phyloP scores from a whole-genome alignment of 306 rosid species.

The Rosa persica region DNA sequence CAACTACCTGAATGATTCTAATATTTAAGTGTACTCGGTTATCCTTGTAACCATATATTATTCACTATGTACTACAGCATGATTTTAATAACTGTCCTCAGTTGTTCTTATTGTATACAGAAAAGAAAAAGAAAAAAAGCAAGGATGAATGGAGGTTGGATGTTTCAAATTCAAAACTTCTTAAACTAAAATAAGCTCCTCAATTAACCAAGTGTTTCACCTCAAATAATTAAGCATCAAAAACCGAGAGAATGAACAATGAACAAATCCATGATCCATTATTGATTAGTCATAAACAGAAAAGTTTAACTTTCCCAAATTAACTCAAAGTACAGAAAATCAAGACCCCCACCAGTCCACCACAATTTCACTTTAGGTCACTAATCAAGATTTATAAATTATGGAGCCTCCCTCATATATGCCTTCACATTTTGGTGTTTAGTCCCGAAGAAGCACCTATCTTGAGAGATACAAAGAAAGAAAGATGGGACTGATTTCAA shows the following conservation, averaged over 20 bases:
- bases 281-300: not conserved
- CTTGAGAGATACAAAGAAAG: not conserved
- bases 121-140: not conserved
- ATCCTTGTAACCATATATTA: not conserved
- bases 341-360: slow-evolving; percentile 2
- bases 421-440: not conserved
- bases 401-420: not conserved
- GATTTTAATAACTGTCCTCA: not conserved
- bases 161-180: not conserved
- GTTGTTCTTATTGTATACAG: not conserved
- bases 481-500: slow-evolving; percentile 1
- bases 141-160: not conserved
- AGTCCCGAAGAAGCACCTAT: not conserved
- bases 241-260: not conserved
- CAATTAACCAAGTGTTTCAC: not conserved
- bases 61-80: not conserved
- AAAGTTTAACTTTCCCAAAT: not conserved
- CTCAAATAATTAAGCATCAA: not conserved
- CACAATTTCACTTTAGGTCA: not conserved
- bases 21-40: not conserved
- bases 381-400: not conserved
- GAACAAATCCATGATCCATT: not conserved
- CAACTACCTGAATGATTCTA: not conserved
- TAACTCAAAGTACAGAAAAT: not conserved
- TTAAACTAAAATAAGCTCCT: not conserved